Evolutionary conservation across 352 stramenopile species (phyloP), one percentile per base, ranked within the genome.

Genomic region (Thalassiosira hispida): DNA sequence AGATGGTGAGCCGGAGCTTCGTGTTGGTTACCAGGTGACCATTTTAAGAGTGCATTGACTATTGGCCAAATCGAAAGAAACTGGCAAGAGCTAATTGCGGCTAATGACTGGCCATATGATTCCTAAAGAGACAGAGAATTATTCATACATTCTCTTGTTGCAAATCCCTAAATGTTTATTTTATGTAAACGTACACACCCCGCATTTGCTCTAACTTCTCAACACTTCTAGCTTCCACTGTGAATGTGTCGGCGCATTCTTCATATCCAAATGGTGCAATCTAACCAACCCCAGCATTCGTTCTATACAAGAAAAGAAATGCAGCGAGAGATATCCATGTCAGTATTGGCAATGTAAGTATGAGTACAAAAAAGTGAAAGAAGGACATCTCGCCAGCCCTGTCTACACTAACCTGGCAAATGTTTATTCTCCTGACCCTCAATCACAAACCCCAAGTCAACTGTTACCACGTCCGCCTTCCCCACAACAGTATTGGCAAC

Each of bases 401-500:
- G n/a, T n/a, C n/a, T n/a, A n/a, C n/a, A 78, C 74, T 77, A 38
- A 82, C 68, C 79, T n/a, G 79, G 79, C 27, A 84, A 75, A 55
- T 77, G 65, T 51, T 56, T 56, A 46, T 73, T 55, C 1, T 69
- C 61, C 18, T 75, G 46, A 46, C 68, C 79, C 47, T 87, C 73
- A 46, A 87, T 78, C 6, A 87, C 42, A 64, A 87, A 87, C 7
- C 67, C 79, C 4, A 87, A 59, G 55, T 87, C 79, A 7, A 87
- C 74, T 14, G 73, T 81, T 12, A 87, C 63, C 22, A 71, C 7
- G 38, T 81, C 60, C 31, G 73, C 47, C 47, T 84, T 87, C 0
- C 73, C 74, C 2, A 73, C 70, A 18, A 87, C 74, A 16, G 74
- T 69, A 42, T 80, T 79, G 1, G 73, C 73, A 65, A 76, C 76